Evolutionary conservation across 371 early-diverging fungal species (phyloP).

Genomic region (Circinella umbellata): DNA sequence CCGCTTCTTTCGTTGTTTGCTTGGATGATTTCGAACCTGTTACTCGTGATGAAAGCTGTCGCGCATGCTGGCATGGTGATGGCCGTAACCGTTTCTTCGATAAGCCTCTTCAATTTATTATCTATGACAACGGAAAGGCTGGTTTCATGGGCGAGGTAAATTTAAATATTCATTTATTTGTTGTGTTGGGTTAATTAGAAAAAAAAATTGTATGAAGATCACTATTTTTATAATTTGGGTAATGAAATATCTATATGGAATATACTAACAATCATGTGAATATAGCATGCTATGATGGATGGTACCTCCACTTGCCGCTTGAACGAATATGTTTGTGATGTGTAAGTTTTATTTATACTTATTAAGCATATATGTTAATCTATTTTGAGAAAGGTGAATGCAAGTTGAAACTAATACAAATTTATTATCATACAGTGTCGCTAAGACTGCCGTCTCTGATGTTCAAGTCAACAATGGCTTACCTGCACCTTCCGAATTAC

Average conservation of each 20-base stretch:
- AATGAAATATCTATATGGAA: too few relatives aligned
- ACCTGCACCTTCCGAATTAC: slow-evolving; percentile 68
- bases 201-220: too few relatives aligned
- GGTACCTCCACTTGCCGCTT: slow-evolving; percentile 91
- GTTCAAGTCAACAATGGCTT: slow-evolving; percentile 61
- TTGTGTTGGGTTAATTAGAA: too few relatives aligned
- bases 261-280: slow-evolving; percentile 1
- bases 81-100: slow-evolving; percentile 96
- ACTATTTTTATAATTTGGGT: too few relatives aligned
- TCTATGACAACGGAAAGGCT: slow-evolving; percentile 95
- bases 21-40: slow-evolving; percentile 86
- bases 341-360: slow-evolving; percentile 15
- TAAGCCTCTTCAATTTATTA: slow-evolving; percentile 91
- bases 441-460: slow-evolving; percentile 67
- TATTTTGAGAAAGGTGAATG: too few relatives aligned
- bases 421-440: slow-evolving; percentile 18
- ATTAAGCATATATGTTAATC: too few relatives aligned
- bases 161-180: neutral
- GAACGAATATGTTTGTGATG: slow-evolving; percentile 66
- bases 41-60: slow-evolving; percentile 81
- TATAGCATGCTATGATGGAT: slow-evolving; percentile 93
- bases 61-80: slow-evolving; percentile 92
- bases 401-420: too few relatives aligned
- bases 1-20: slow-evolving; percentile 84
- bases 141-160: slow-evolving; percentile 89